Evolutionary conservation across 768 basidiomycete genomes (phyloP), one percentile per base, ranked within the genome.

Genomic region (Boletus patriciae): DNA sequence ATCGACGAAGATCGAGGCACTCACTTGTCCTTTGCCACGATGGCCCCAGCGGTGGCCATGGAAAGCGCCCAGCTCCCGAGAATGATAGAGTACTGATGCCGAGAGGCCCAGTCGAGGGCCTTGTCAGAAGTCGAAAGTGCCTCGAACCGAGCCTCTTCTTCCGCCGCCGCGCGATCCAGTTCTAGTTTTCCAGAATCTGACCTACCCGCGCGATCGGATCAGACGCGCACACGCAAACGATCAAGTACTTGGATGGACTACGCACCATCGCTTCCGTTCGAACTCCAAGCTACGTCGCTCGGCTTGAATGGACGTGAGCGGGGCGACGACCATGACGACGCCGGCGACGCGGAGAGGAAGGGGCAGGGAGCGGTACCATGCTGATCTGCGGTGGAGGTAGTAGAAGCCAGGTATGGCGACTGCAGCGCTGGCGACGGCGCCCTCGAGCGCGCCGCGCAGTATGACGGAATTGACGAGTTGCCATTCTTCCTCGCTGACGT

Each of bases 61-160:
- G 85, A 85, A 9, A 78, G 68, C 1, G 85, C 88, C 91, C 91
- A 92, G 42, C 85, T 81, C 29, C 85, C 86, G 27, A 88, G 76
- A 54, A 93, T 91, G 62, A 90, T 72, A 47, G 82, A 81, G 60
- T 87, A 92, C 66, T 90, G 81, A 61, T 90, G 86, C 15, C 86
- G 78, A 18, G 65, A 67, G 1, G 83, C 82, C 81, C 86, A 90
- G 62, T 90, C 86, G 5, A 72, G 65, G 21, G 80, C 57, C 66
- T 88, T 88, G 34, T 88, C 79, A 27, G 60, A 70, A 8, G 74
- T 62, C 2, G 78, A 71, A 65, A 92, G 62, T 2, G 66, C 59
- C 13, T 78, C 74, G 82, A 89, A 88, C 46, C 75, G 70, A 19
- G 68, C 71, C 43, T 79, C 73, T 44, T 67, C 62, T 12, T 46